Evolutionary conservation across 1,284 basidiomycete species (phyloP).

Genomic region (Microbotryum scabiosae): DNA sequence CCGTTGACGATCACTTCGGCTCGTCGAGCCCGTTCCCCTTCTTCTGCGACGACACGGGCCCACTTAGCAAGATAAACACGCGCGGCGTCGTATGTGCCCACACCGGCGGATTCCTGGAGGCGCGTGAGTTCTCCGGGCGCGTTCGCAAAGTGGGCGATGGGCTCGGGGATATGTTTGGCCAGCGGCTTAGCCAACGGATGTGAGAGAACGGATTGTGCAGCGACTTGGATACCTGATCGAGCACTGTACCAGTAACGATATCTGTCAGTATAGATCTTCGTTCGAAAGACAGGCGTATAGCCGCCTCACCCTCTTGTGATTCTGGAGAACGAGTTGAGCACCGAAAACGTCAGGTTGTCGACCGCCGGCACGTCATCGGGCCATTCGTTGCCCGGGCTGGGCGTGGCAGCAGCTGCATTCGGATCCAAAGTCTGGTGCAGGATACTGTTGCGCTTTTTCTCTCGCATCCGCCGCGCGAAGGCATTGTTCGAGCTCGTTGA

Average conservation of each 20-base stretch:
- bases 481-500: neutral
- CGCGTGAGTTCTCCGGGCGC: conserved; percentile 26
- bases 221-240: conserved; percentile 58
- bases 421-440: conserved; percentile 27
- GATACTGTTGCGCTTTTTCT: conserved; percentile 23
- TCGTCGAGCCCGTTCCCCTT: conserved; percentile 74
- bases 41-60: conserved; percentile 92
- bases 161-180: conserved; percentile 83
- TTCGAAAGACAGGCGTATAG: neutral
- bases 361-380: conserved; percentile 27
- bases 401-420: neutral
- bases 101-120: conserved; percentile 61
- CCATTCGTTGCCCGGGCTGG: conserved; percentile 6
- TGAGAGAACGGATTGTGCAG: conserved; percentile 82
- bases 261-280: neutral
- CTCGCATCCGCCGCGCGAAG: neutral
- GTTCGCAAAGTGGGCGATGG: conserved; percentile 75
- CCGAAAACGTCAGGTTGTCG: conserved; percentile 37
- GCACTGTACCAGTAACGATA: conserved; percentile 3
- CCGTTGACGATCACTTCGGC: conserved; percentile 50
- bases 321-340: conserved; percentile 34
- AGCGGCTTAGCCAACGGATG: conserved; percentile 91
- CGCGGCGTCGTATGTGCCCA: conserved; percentile 77
- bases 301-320: conserved; percentile 33
- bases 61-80: conserved; percentile 92